Evolutionary conservation across 176 grass and related monocot species (phyloP), one percentile per base, ranked within the genome.

Genomic region (Carex cristatella): DNA sequence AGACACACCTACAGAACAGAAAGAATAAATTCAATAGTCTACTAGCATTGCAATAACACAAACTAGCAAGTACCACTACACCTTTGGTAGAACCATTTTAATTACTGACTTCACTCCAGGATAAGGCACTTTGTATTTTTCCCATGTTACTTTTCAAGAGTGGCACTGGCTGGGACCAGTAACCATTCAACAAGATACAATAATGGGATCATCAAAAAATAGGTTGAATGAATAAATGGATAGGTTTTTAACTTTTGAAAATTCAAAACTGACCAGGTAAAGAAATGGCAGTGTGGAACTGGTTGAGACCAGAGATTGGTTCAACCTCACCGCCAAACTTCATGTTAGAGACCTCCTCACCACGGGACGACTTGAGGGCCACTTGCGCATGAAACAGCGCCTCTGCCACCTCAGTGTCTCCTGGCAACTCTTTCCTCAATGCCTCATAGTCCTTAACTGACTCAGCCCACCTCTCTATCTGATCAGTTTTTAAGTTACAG

Each of bases 281-380:
- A 63, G 82, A 86, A 83, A 91, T 94, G 84, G 88, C 96, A 69
- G 88, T 82, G 72, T 91, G 91, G 78, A 99, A 99, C 48, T 95
- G 93, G 63, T 95, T 91, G 63, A 91, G 84, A 84, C 96, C 93
- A 32, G 79, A 79, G 70, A 99, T 92, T 69, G 85, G 79, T 84
- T 99, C 96, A 82, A 99, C 93, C 62, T 92, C 96, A 42, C 95
- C 91, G 63, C 96, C 96, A 88, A 99, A 99, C 65, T 95, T 99
- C 85, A 99, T 62, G 81, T 99, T 99, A 18, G 88, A 92, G 55
- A 99, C 86, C 23, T 92, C 93, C 65, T 95, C 96, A 13, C 96
- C 96, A 7, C 85, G 93, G 54, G 93, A 95, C 54, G 93, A 87
- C 89, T 94, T 99, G 35, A 99, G 90, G 46, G 91, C 93, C 66